Percentiles rank a stretch among this genome's conserved stretches.
Conservation (phyloP, 1,139 yeast species). For the Yamadazyma friedrichii region DNA sequence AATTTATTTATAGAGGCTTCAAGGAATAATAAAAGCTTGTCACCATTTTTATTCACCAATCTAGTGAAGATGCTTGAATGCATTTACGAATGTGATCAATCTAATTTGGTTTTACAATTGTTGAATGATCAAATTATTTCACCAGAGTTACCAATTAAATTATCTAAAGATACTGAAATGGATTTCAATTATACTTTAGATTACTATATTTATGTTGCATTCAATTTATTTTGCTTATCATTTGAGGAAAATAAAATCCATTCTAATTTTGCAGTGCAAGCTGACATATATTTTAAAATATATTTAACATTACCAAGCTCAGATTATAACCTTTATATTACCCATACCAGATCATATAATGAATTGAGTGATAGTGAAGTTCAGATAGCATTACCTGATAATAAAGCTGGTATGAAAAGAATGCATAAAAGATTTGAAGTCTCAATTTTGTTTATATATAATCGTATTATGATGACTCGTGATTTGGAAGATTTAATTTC, state of each 20-base stretch:
- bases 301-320: slow-evolving; percentile 11
- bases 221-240: slow-evolving; percentile 25
- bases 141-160: slow-evolving; percentile 23
- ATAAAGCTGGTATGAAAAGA: background rate
- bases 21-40: background rate
- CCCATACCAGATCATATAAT: background rate
- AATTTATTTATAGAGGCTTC: background rate
- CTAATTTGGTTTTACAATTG: background rate
- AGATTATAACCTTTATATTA: background rate
- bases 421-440: slow-evolving; percentile 31
- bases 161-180: slow-evolving; percentile 17
- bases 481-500: slow-evolving; percentile 22
- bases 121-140: slow-evolving; percentile 2
- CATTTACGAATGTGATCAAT: slow-evolving; percentile 6
- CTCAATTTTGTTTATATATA: slow-evolving; percentile 30
- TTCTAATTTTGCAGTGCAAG: slow-evolving; percentile 17
- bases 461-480: slow-evolving; percentile 22
- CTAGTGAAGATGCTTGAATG: slow-evolving; percentile 3
- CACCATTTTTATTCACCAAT: background rate
- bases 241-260: slow-evolving; percentile 9
- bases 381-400: slow-evolving; percentile 4
- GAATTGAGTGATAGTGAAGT: background rate
- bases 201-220: slow-evolving; percentile 32
- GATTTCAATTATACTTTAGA: slow-evolving; percentile 22
- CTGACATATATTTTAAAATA: slow-evolving; percentile 27